Evolutionary conservation across 148 eudicot species (phyloP), one percentile per base, ranked within the genome.

Genomic region (Mesembryanthemum crystallinum): DNA sequence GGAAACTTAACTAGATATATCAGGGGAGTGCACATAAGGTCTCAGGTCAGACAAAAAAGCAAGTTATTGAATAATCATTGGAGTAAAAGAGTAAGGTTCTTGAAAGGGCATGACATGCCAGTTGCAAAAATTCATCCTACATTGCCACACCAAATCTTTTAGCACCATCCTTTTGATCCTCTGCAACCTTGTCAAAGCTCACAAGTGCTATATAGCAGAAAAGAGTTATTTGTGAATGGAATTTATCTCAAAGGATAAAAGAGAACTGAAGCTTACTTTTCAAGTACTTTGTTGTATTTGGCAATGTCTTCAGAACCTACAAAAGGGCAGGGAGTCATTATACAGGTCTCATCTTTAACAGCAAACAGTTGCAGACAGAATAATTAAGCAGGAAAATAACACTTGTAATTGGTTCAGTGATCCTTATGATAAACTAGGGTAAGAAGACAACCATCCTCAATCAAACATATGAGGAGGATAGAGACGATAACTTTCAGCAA

Each of bases 301-400:
- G n/a, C n/a, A n/a, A n/a, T n/a, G n/a, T n/a, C n/a, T 87, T 89
- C 72, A 89, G 74, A 49, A 89, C 88, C 93, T 89, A 77, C 51
- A 70, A 58, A 66, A 68, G 32, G 14, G 7, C 8, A 18, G 9
- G 1, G 25, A 2, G 30, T 47, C 30, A 32, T 76, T 43, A 27
- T 23, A 65, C 65, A 18, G 62, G 35, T 24, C 17, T 52, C 43
- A 43, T 21, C 71, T 37, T 29, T 5, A 65, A 64, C 2, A 64
- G 13, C 45, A 4, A 39, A 13, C 32, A 60, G 12, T 25, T 28
- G 7, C 37, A 62, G 37, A 62, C 5, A 30, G 35, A 27, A 11
- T 29, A 27, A 62, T 28, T 37, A 62, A 57, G n/a, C 27, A 21
- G n/a, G 61, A 62, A 62, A 8, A 62, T 25, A 11, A 17, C 20